Percentiles rank a stretch among this genome's conserved stretches.
Conservation (phyloP, 768 basidiomycete species). For the Mycena leptocephala region DNA sequence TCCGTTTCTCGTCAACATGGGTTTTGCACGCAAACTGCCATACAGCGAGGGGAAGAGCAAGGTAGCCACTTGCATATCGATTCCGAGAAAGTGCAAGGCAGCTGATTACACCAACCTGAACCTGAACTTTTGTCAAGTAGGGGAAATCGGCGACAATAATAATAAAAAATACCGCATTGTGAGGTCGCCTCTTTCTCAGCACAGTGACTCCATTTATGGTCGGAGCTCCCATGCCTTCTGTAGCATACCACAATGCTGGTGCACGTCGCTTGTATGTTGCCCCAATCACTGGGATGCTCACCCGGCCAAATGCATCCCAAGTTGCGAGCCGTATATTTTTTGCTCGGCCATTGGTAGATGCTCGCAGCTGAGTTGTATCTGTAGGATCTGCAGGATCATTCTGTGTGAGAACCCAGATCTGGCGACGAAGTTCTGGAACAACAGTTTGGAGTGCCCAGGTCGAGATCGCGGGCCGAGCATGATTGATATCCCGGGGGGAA, state of each 20-base stretch:
- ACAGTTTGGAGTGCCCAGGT: conserved; percentile 18
- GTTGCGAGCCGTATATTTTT: conserved; percentile 30
- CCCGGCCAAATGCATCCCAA: conserved; percentile 34
- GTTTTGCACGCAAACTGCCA: too few relatives aligned
- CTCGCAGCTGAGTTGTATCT: conserved; percentile 20
- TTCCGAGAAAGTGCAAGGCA: conserved; percentile 16
- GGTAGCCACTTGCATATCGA: too few relatives aligned
- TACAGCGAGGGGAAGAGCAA: too few relatives aligned
- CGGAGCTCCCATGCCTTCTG: conserved; percentile 39
- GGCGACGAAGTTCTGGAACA: neutral
- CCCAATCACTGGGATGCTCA: conserved; percentile 31
- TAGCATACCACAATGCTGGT: conserved; percentile 36
- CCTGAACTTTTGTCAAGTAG: conserved; percentile 22
- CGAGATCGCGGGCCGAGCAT: neutral
- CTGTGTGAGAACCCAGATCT: conserved; percentile 9
- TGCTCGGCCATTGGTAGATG: conserved; percentile 14
- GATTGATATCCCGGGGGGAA: neutral
- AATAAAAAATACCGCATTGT: conserved; percentile 36
- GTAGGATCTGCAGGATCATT: conserved; percentile 7
- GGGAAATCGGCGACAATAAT: neutral
- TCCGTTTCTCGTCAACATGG: too few relatives aligned
- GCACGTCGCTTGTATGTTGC: conserved; percentile 33
- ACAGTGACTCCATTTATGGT: conserved; percentile 34
- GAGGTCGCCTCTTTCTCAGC: conserved; percentile 35
- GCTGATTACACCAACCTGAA: conserved; percentile 40